Base-by-base conservation (phyloP, 2,329 filamentous ascomycete species). In the Passalora sequoiae region DNA sequence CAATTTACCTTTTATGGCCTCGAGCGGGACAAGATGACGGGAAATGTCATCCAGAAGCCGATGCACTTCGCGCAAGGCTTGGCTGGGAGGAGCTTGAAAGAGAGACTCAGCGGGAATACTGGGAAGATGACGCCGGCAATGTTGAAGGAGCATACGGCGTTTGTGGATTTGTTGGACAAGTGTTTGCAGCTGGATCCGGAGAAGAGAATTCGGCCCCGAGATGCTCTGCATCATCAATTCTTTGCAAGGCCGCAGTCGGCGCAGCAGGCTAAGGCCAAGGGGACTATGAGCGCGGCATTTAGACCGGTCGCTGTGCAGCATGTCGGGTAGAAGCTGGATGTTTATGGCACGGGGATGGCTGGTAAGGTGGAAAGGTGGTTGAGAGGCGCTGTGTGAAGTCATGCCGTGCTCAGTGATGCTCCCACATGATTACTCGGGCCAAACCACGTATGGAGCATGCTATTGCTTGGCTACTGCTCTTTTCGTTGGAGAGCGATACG, bases 111-210 rank as follows among this genome's bases (percentile, higher is more conserved):
- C 63, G 73, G 74, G 10, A 64, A 59, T 35, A 83, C 83, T 4
- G 80, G 78, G 43, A 84, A 81, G 39, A 82, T 94, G 73, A 80
- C 74, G 38, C 84, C 89, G 49, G 71, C 72, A 7, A 87, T 92
- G 64, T 71, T 77, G 28, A 84, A 83, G 63, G 88, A 96, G 58
- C 70, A 96, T 49, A 82, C 84, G 46, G 74, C 84, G 40, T 95
- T 98, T 66, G 75, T 88, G 55, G 89, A 97, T 65, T 70, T 98
- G 37, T 69, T 98, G 44, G 89, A 95, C 60, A 83, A 85, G 43
- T 97, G 89, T 62, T 73, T 98, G 51, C 81, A 83, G 46, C 75
- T 97, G 52, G 95, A 97, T 61, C 88, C 91, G 1, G 89, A 95
- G 64, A 94, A 94, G 73, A 79, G 92, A 50, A 86, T 92, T 59